Conservation (phyloP, 2,329 filamentous ascomycete species). For the Aureobasidium musti region DNA sequence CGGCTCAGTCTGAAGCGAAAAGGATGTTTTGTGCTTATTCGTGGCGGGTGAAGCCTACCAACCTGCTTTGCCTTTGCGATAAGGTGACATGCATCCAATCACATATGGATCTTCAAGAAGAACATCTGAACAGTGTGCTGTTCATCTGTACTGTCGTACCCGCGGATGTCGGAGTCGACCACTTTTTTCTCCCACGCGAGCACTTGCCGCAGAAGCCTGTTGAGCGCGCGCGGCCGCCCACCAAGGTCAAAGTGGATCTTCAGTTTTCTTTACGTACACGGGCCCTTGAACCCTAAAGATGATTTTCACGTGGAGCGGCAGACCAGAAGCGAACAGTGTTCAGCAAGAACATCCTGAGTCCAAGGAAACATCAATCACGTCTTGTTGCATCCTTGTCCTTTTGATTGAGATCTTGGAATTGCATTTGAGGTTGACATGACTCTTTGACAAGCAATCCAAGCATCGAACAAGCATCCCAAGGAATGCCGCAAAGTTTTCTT, state of each 20-base stretch:
- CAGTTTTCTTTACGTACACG: slow-evolving; percentile 19
- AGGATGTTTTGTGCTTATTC: slow-evolving; percentile 24
- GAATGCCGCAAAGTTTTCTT: not conserved
- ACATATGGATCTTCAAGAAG: not conserved
- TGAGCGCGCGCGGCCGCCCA: slow-evolving; percentile 23
- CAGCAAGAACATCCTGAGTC: not conserved
- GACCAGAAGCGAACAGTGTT: not conserved
- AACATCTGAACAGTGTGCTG: slow-evolving; percentile 6
- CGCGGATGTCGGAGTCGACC: slow-evolving; percentile 4
- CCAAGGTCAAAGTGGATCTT: slow-evolving; percentile 4
- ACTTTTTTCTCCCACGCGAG: slow-evolving; percentile 16
- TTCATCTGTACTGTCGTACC: slow-evolving; percentile 1
- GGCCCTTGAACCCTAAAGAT: slow-evolving; percentile 2
- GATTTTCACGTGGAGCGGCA: not conserved
- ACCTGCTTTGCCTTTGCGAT: slow-evolving; percentile 14
- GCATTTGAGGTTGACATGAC: not conserved
- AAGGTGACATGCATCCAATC: slow-evolving; percentile 24
- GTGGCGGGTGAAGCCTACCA: not conserved
- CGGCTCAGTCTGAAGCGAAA: slow-evolving; percentile 23
- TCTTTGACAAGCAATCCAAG: slow-evolving; percentile 14
- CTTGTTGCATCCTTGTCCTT: not conserved
- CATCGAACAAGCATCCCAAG: slow-evolving; percentile 21
- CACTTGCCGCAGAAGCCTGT: slow-evolving; percentile 2
- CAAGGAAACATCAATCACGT: not conserved
- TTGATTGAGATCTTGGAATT: not conserved